Conservation (phyloP, 768 basidiomycete species). For the Favolaschia claudopus region DNA sequence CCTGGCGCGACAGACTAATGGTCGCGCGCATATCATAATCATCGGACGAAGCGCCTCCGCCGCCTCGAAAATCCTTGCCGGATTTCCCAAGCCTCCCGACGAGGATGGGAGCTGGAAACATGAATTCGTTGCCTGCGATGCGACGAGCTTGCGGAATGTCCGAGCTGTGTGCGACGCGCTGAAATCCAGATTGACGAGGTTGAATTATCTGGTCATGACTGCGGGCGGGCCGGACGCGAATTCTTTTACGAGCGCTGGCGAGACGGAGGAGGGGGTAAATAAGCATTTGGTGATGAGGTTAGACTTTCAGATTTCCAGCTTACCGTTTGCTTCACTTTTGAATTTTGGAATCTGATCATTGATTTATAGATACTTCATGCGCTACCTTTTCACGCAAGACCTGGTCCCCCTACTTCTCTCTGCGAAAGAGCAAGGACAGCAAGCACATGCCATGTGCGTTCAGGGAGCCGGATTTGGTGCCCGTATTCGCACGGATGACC, state of each 20-base stretch:
- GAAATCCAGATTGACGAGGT: constrained; percentile 26
- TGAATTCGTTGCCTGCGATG: constrained; percentile 44
- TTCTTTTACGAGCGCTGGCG: constrained; percentile 12
- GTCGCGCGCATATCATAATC: constrained; percentile 44
- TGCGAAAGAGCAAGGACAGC: constrained; percentile 25
- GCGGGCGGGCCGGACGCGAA: constrained; percentile 4
- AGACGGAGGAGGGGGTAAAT: constrained; percentile 13
- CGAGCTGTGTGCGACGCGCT: background rate
- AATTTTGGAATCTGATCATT: too few relatives aligned
- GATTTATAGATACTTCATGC: constrained; percentile 6
- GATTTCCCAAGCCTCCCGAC: constrained; percentile 31
- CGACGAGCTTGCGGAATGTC: constrained; percentile 10
- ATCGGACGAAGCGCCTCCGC: constrained; percentile 41
- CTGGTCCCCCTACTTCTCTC: constrained; percentile 37
- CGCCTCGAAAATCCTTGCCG: constrained; percentile 37
- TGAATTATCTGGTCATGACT: constrained; percentile 44
- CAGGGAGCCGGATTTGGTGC: constrained; percentile 34
- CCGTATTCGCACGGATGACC: constrained; percentile 35
- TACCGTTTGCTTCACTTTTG: too few relatives aligned
- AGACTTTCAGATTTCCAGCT: constrained; percentile 35
- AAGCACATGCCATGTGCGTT: constrained; percentile 42
- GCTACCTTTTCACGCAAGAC: constrained; percentile 37
- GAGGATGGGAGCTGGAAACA: constrained; percentile 16
- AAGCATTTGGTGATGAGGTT: constrained; percentile 22
- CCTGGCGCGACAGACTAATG: constrained; percentile 41